These are phyloP conservation scores for Malassezia restricta DNA, from an alignment of 1,284 basidiomycete species.

Conservation along the genomic window DNA sequence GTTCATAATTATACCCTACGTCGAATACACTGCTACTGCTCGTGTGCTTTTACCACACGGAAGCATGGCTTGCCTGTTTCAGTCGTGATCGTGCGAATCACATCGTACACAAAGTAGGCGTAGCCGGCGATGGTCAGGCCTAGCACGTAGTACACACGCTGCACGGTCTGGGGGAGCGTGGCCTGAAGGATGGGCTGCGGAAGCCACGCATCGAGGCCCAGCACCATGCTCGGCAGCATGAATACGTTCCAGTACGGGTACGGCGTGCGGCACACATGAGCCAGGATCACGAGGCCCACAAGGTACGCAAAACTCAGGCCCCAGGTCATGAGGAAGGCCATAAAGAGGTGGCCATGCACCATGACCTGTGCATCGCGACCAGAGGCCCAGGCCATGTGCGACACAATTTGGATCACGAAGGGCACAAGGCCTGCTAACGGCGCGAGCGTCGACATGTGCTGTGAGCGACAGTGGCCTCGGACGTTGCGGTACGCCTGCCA, in stretches of 20 bases:
- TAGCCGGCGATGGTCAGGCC: slow-evolving; percentile 60
- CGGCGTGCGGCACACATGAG: slow-evolving; percentile 70
- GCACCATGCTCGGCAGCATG: slow-evolving; percentile 68
- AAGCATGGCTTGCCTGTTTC: slow-evolving; percentile 20
- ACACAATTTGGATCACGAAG: slow-evolving; percentile 58
- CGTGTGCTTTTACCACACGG: neutral
- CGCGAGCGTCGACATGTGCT: slow-evolving; percentile 44
- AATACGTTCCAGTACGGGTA: slow-evolving; percentile 81
- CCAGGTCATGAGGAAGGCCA: slow-evolving; percentile 82
- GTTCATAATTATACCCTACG: neutral
- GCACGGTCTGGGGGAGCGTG: slow-evolving; percentile 53
- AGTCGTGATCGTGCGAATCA: slow-evolving; percentile 35
- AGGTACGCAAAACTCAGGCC: slow-evolving; percentile 63
- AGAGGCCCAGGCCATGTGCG: slow-evolving; percentile 67
- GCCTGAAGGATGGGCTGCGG: slow-evolving; percentile 57
- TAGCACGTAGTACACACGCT: slow-evolving; percentile 62
- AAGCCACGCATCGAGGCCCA: slow-evolving; percentile 58
- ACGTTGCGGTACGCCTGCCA: slow-evolving; percentile 50
- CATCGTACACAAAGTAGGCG: slow-evolving; percentile 54
- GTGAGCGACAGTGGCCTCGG: slow-evolving; percentile 2
- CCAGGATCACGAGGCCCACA: slow-evolving; percentile 82
- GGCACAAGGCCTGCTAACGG: slow-evolving; percentile 70
- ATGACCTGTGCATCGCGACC: slow-evolving; percentile 44
- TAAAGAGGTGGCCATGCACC: slow-evolving; percentile 50
- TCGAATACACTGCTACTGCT: neutral